Evolutionary conservation across 202 grass and related monocot genomes (phyloP).

Genomic region (Miscanthus sacchariflorus): DNA sequence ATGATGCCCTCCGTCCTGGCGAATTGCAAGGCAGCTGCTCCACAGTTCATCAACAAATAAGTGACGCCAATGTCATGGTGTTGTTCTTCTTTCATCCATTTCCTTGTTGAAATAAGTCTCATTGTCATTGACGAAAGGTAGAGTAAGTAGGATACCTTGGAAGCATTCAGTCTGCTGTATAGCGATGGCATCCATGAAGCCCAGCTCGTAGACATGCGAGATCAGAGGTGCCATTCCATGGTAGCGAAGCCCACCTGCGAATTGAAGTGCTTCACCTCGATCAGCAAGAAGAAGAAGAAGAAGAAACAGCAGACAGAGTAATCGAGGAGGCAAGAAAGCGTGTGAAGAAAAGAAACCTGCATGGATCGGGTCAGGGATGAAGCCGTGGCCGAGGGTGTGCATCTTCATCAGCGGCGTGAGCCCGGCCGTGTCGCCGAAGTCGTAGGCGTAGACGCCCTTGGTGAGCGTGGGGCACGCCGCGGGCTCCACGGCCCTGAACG

Average conservation of each 20-base stretch:
- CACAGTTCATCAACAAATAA: conserved; percentile 21
- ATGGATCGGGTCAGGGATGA: conserved; percentile 92
- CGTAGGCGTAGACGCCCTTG: conserved; percentile 82
- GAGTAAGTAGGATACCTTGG: conserved; percentile 51
- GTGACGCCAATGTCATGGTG: neutral
- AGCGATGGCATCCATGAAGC: conserved; percentile 78
- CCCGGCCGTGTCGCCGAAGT: conserved; percentile 85
- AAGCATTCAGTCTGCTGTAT: conserved; percentile 96
- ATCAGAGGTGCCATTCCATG: conserved; percentile 98
- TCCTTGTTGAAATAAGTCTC: neutral
- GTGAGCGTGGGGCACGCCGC: conserved; percentile 90
- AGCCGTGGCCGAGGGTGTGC: conserved; percentile 95
- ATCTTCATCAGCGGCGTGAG: conserved; percentile 98
- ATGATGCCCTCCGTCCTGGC: conserved; percentile 95
- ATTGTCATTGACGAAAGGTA: neutral
- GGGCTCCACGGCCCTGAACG: conserved; percentile 86
- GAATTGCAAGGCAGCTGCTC: conserved; percentile 83
- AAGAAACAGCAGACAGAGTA: too few relatives aligned
- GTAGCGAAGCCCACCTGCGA: conserved; percentile 75
- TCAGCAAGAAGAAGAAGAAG: too few relatives aligned
- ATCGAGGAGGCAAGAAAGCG: too few relatives aligned
- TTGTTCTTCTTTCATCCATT: neutral
- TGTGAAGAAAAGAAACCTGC: conserved; percentile 26
- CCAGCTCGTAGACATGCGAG: conserved; percentile 91
- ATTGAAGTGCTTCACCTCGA: too few relatives aligned